Evolutionary conservation across 2,329 filamentous ascomycete species (phyloP).

Genomic region (Colletotrichum sojae): DNA sequence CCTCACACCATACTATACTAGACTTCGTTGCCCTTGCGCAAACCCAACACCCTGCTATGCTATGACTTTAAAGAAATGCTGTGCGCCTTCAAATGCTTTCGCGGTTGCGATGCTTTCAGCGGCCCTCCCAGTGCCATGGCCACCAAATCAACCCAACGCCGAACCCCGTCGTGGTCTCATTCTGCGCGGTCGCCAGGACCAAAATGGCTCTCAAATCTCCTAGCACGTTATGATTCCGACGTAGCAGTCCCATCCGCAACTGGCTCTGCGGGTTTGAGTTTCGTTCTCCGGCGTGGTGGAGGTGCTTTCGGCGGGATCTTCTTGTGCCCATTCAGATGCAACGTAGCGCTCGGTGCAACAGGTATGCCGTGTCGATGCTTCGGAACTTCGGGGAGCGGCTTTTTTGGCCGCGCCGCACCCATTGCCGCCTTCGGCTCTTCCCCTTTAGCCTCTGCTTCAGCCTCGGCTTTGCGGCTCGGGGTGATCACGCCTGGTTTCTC

Average conservation of each 20-base stretch:
- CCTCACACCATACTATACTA: neutral
- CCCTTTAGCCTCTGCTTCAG: conserved; percentile 45
- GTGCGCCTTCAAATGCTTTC: conserved; percentile 1
- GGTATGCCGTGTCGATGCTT: conserved; percentile 69
- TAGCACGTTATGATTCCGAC: neutral
- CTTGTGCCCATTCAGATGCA: conserved; percentile 52
- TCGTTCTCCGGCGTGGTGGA: conserved; percentile 61
- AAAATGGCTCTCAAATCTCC: neutral
- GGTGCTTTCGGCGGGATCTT: conserved; percentile 62
- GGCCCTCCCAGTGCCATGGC: neutral
- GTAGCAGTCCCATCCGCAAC: conserved; percentile 9
- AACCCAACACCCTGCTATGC: conserved; percentile 40
- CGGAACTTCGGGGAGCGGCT: conserved; percentile 67
- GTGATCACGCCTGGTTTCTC: conserved; percentile 88
- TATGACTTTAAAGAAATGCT: conserved; percentile 16
- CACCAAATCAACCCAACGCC: conserved; percentile 19
- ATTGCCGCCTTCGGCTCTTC: conserved; percentile 43
- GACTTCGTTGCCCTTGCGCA: neutral
- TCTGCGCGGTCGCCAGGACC: conserved; percentile 6
- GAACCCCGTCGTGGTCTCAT: conserved; percentile 12
- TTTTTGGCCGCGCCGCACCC: conserved; percentile 55
- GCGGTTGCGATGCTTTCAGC: conserved; percentile 8
- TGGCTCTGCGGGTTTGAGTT: conserved; percentile 50
- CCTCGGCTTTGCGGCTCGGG: conserved; percentile 72
- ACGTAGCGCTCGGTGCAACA: conserved; percentile 52